A percentile compares a stretch with the other conserved stretches of the same genome.
phyloP scores from a whole-genome alignment of 1,284 basidiomycete species.

The Apiotrichum gamsii region DNA sequence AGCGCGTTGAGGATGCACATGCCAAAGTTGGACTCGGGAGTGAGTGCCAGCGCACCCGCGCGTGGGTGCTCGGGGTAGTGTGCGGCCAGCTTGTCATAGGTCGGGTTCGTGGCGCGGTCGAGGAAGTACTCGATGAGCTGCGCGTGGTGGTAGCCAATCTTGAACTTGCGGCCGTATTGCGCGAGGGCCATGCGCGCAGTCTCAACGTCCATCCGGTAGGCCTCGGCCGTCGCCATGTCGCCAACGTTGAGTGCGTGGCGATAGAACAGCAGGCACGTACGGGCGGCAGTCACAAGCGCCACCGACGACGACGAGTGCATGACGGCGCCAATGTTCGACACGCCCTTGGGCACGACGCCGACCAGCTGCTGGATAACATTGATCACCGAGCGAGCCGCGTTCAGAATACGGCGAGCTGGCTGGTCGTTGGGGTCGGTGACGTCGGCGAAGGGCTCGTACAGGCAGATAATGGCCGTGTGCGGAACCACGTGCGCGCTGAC shows the following conservation, averaged over 20 bases:
- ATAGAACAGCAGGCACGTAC: conserved; percentile 37
- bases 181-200: conserved; percentile 29
- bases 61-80: conserved; percentile 45
- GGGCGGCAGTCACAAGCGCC: conserved; percentile 37
- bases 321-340: conserved; percentile 23
- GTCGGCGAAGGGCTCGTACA: conserved; percentile 46
- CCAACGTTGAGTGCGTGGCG: conserved; percentile 35
- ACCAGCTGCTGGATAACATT: conserved; percentile 39
- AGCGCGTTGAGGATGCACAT: conserved; percentile 36
- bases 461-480: conserved; percentile 38
- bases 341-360: conserved; percentile 14
- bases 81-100: conserved; percentile 35
- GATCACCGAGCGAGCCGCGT: conserved; percentile 35
- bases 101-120: conserved; percentile 37
- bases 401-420: conserved; percentile 30
- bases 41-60: conserved; percentile 33
- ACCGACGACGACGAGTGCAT: conserved; percentile 42
- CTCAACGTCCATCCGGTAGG: conserved; percentile 34
- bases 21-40: conserved; percentile 29
- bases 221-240: conserved; percentile 26
- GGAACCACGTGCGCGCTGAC: conserved; percentile 39
- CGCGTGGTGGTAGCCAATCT: conserved; percentile 43
- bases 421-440: conserved; percentile 36
- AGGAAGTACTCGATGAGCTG: conserved; percentile 45
- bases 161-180: conserved; percentile 34